A percentile compares a stretch with the other conserved stretches of the same genome.
Conservation (phyloP, 257 asterid genomes). For the Rauvolfia tetraphylla region DNA sequence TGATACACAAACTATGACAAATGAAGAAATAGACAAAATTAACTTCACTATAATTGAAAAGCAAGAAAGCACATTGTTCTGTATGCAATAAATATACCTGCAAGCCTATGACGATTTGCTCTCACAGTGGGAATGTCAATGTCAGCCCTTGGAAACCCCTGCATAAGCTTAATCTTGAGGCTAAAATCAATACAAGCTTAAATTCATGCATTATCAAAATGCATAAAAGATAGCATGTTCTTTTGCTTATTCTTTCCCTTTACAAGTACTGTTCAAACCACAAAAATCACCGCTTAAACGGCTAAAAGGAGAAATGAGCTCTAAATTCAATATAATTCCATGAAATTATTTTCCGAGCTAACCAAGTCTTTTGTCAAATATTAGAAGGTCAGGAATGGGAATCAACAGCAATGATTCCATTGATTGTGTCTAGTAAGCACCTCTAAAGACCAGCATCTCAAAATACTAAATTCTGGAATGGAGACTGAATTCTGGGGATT, state of each 20-base stretch:
- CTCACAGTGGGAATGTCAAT: constrained; percentile 72
- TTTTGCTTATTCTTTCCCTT: neutral
- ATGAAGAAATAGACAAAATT: neutral
- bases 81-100: constrained; percentile 39
- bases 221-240: neutral
- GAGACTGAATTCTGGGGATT: neutral
- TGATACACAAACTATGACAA: neutral
- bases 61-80: neutral
- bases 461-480: too few relatives aligned
- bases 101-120: constrained; percentile 68
- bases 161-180: constrained; percentile 23
- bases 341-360: neutral
- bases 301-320: neutral
- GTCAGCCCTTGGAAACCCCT: constrained; percentile 95
- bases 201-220: neutral
- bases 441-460: too few relatives aligned
- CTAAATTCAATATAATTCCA: neutral
- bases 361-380: neutral
- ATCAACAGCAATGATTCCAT: neutral
- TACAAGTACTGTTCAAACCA: neutral
- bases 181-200: neutral
- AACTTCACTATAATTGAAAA: neutral
- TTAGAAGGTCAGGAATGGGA: neutral
- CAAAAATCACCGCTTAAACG: neutral
- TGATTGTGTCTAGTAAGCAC: neutral